Percentiles rank a stretch among this genome's conserved stretches.
Evolutionary conservation across 495 filamentous ascomycete genomes (phyloP).

Genomic region (Xylaria castorea): DNA sequence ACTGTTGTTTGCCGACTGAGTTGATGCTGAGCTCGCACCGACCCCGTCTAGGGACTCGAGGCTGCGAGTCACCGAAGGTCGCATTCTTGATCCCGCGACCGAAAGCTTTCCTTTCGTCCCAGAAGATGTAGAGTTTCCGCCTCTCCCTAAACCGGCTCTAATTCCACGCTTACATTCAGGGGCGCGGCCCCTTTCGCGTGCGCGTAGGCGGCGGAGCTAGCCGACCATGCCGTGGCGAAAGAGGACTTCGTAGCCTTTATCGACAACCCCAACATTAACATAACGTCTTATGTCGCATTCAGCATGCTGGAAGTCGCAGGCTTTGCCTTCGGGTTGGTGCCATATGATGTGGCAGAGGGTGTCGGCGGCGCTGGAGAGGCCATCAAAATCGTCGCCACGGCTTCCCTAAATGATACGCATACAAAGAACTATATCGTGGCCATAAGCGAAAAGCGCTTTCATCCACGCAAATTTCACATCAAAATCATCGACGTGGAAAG

Average conservation of each 20-base stretch:
- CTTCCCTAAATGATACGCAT: slow-evolving; percentile 26
- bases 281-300: slow-evolving; percentile 29
- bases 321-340: slow-evolving; percentile 27
- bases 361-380: slow-evolving; percentile 26
- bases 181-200: slow-evolving; percentile 34
- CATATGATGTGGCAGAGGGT: slow-evolving; percentile 31
- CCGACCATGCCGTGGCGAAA: slow-evolving; percentile 29
- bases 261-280: slow-evolving; percentile 39
- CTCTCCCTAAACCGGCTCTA: slow-evolving; percentile 33
- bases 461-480: slow-evolving; percentile 35
- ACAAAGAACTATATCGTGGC: slow-evolving; percentile 25
- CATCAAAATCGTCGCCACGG: slow-evolving; percentile 21
- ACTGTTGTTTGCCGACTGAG: slow-evolving; percentile 12
- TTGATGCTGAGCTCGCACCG: not conserved
- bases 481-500: slow-evolving; percentile 29
- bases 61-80: slow-evolving; percentile 17
- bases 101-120: slow-evolving; percentile 25
- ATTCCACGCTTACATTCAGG: slow-evolving; percentile 38
- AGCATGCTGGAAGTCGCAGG: slow-evolving; percentile 24
- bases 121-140: slow-evolving; percentile 10
- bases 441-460: slow-evolving; percentile 37
- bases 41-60: not conserved
- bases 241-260: slow-evolving; percentile 38
- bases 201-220: slow-evolving; percentile 32
- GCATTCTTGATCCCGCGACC: slow-evolving; percentile 28